Base-by-base conservation (phyloP, 2,329 filamentous ascomycete genomes). In the Neoarthrinium moseri region DNA sequence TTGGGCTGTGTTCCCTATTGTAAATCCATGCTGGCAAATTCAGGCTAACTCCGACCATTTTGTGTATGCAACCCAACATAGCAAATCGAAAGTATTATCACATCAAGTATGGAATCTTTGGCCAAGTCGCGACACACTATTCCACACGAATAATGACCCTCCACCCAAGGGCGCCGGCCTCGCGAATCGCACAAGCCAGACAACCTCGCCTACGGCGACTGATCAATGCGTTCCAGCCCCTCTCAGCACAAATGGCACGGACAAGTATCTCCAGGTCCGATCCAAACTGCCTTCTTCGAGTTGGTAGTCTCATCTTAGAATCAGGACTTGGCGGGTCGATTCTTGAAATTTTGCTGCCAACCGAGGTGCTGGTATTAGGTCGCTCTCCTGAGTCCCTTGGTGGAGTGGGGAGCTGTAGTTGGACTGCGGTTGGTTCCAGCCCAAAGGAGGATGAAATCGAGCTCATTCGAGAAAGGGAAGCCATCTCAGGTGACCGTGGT, bases 141-240 rank as follows among this genome's bases (percentile, higher is more conserved):
- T 80, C 77, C 20, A 83, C 75, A 42, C 80, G 69, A 22, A 84
- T 76, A n/a, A 89, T 75, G 21, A 89, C 77, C 54, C 78, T 80
- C 72, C 88, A 83, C 2, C 81, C 83, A 47, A 90, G 61, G 3
- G 84, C 87, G 5, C 82, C 81, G 0, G 86, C 87, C 68, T 92
- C 87, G 15, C 88, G 76, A 34, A 92, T 80, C 32, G 85, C 86
- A 64, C 88, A 92, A 4, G 80, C 78, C 27, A 91, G 64, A 59
- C 88, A 92, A 0, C 84, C 86, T 50, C 86, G 74, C 52, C 81
- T 78, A 30, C 76, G 72, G 42, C 85, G 74, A 50, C 84, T 87
- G 51, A 91, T 74, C 15, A 91, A 61, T 18, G 87, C 87, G 60
- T 90, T 86, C 74, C 84, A 84, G 3, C 87, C 87, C 54, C 78